These are phyloP conservation scores for Xylaria sp. DNA, from an alignment of 2,329 filamentous ascomycete genomes.

Conservation along the genomic window DNA sequence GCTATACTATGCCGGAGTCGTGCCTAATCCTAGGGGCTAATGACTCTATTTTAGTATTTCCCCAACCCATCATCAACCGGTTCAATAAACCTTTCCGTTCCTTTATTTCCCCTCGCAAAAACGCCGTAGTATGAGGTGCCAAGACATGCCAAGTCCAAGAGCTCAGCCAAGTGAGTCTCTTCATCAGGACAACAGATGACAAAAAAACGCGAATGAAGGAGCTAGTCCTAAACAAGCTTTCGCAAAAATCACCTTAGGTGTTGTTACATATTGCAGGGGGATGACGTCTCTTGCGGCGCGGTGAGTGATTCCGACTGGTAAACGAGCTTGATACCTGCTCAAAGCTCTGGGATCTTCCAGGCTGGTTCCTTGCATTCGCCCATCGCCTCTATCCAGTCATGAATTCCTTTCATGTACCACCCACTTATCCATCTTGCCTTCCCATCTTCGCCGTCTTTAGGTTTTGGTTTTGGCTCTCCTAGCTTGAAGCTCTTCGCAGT, in stretches of 20 bases:
- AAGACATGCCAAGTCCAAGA: conserved; percentile 31
- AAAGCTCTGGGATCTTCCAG: conserved; percentile 53
- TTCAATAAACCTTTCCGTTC: conserved; percentile 3
- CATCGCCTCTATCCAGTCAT: conserved; percentile 57
- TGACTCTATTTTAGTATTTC: conserved; percentile 19
- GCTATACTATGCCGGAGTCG: conserved; percentile 29
- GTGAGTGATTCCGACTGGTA: background rate
- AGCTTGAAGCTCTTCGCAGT: conserved; percentile 57
- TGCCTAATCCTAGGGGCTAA: conserved; percentile 28
- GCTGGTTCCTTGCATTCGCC: conserved; percentile 54
- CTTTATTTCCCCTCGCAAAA: conserved; percentile 12
- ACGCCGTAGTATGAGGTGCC: conserved; percentile 33
- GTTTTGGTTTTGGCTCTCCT: conserved; percentile 51
- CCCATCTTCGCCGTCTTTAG: conserved; percentile 44
- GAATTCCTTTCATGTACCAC: conserved; percentile 59
- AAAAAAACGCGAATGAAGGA: background rate
- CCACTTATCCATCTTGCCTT: conserved; percentile 54
- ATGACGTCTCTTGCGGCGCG: background rate
- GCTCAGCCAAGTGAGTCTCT: conserved; percentile 16
- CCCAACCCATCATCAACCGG: background rate
- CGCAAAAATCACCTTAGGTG: background rate
- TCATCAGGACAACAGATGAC: conserved; percentile 18
- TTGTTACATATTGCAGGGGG: conserved; percentile 19
- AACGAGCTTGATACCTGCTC: conserved; percentile 27
- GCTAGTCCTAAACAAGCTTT: conserved; percentile 2